These are phyloP conservation scores for Pezicula carpinea DNA, from an alignment of 2,329 filamentous ascomycete genomes.

Conservation along the genomic window DNA sequence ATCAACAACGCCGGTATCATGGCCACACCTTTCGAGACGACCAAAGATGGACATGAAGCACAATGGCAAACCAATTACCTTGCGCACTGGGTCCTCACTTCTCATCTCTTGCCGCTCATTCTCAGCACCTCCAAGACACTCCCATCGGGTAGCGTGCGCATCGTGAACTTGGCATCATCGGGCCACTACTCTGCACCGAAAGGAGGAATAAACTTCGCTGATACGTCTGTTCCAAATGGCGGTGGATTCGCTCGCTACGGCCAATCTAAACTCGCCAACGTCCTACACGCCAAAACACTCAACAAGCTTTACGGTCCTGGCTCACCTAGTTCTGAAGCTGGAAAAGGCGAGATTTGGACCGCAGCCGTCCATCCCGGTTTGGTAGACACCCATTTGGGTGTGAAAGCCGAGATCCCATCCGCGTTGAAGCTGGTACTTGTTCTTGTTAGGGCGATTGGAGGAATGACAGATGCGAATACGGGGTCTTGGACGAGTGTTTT, in stretches of 20 bases:
- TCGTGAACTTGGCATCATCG: constrained; percentile 18
- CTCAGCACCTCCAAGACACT: constrained; percentile 12
- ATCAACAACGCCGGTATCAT: constrained; percentile 38
- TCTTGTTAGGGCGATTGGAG: background rate
- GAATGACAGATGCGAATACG: constrained; percentile 6
- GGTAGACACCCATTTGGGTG: constrained; percentile 29
- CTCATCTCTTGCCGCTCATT: constrained; percentile 17
- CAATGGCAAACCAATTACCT: constrained; percentile 29
- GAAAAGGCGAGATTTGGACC: constrained; percentile 34
- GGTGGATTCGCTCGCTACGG: constrained; percentile 36
- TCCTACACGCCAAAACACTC: constrained; percentile 36
- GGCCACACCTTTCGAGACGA: constrained; percentile 29
- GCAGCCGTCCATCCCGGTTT: constrained; percentile 37
- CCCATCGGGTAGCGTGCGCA: constrained; percentile 17
- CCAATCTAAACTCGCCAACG: constrained; percentile 42
- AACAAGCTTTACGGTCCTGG: constrained; percentile 30
- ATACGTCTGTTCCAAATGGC: constrained; percentile 26
- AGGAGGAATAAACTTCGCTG: constrained; percentile 17
- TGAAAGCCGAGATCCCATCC: background rate
- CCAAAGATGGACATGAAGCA: constrained; percentile 34
- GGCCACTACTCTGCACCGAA: constrained; percentile 17
- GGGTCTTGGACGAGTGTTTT: constrained; percentile 11
- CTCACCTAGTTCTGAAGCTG: constrained; percentile 21
- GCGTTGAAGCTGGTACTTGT: background rate
- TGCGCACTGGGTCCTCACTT: constrained; percentile 23